phyloP scores from a whole-genome alignment of 2,329 filamentous ascomycete species.

The Drechslerella stenobrocha region DNA sequence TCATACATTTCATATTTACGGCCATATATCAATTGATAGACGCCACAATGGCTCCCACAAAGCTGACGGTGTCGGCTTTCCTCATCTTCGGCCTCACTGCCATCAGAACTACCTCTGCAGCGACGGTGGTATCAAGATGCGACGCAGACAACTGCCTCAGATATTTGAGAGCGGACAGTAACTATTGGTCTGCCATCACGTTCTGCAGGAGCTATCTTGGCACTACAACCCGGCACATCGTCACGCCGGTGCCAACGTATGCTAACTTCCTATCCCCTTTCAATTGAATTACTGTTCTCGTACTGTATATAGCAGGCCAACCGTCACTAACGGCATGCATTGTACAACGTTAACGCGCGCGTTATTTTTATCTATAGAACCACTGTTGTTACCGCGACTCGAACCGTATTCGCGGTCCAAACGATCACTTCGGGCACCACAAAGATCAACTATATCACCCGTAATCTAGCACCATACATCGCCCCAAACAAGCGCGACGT shows the following conservation, averaged over 20 bases:
- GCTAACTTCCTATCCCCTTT: background rate
- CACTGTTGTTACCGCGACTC: conserved; percentile 30
- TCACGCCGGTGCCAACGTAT: background rate
- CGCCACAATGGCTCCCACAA: conserved; percentile 22
- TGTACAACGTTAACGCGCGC: no score
- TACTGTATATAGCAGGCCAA: no score
- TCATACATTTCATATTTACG: no score
- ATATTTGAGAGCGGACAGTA: conserved; percentile 2
- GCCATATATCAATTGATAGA: no score
- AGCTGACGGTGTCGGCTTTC: background rate
- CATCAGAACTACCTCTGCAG: background rate
- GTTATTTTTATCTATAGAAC: no score
- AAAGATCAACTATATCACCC: conserved; percentile 23
- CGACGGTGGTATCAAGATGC: conserved; percentile 23
- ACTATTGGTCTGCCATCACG: conserved; percentile 2
- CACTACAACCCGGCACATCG: conserved; percentile 10
- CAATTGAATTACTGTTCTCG: background rate
- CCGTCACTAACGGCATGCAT: no score
- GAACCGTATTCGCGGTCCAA: conserved; percentile 40
- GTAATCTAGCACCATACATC: conserved; percentile 44
- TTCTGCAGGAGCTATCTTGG: conserved; percentile 41
- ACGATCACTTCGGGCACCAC: conserved; percentile 15
- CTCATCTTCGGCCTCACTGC: conserved; percentile 6
- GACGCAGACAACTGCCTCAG: conserved; percentile 46
- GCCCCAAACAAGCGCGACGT: conserved; percentile 37